Conservation (phyloP, 2,329 filamentous ascomycete genomes). For the Periconia digitata region DNA sequence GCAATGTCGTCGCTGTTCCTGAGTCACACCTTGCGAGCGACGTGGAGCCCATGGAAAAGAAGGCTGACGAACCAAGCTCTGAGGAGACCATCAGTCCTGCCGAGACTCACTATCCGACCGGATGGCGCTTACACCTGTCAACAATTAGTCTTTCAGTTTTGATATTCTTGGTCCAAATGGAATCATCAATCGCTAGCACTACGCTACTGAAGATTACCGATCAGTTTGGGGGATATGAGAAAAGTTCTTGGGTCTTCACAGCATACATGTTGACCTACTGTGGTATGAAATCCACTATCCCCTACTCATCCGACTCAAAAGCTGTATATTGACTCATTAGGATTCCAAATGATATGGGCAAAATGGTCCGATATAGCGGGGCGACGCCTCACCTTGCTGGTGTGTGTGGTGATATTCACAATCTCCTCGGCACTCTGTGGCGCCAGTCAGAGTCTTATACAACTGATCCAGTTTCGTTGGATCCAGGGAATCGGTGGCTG, state of each 20-base stretch:
- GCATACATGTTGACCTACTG: conserved; percentile 40
- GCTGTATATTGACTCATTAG: not conserved
- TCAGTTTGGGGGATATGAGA: conserved; percentile 34
- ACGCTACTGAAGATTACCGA: conserved; percentile 38
- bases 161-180: conserved; percentile 29
- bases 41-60: no score
- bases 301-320: not conserved
- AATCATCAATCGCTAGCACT: conserved; percentile 40
- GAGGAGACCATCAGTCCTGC: no score
- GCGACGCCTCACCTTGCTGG: conserved; percentile 26
- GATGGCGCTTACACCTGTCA: conserved; percentile 9
- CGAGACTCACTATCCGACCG: not conserved
- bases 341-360: conserved; percentile 31
- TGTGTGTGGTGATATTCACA: conserved; percentile 26
- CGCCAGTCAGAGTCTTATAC: conserved; percentile 13
- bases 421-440: conserved; percentile 34
- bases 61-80: no score
- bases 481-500: conserved; percentile 38
- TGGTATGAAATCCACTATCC: conserved; percentile 22
- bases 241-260: conserved; percentile 41
- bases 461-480: conserved; percentile 32
- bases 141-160: conserved; percentile 21
- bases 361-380: conserved; percentile 37
- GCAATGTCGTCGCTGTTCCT: no score
- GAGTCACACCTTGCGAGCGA: no score